These are phyloP conservation scores for Lachnellula occidentalis DNA, from an alignment of 2,329 filamentous ascomycete genomes.

Conservation along the genomic window DNA sequence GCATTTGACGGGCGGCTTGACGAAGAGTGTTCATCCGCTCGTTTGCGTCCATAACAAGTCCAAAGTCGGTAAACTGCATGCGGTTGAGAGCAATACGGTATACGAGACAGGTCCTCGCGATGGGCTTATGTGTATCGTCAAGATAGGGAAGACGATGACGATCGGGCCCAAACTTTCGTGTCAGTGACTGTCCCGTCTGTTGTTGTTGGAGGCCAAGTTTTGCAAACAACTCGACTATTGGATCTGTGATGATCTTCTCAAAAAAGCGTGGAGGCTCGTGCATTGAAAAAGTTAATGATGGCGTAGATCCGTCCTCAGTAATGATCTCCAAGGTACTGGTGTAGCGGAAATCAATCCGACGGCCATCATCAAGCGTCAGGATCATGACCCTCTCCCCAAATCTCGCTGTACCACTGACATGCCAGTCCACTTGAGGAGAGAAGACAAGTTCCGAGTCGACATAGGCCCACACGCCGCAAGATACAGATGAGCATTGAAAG, in stretches of 20 bases:
- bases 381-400: slow-evolving; percentile 37
- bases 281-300: slow-evolving; percentile 45
- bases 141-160: slow-evolving; percentile 32
- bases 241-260: slow-evolving; percentile 10
- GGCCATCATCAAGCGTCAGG: slow-evolving; percentile 30
- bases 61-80: not conserved
- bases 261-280: slow-evolving; percentile 48
- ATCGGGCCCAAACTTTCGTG: slow-evolving; percentile 4
- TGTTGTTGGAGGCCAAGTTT: slow-evolving; percentile 6
- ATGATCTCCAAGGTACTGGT: slow-evolving; percentile 29
- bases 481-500: slow-evolving; percentile 32
- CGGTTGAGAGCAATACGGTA: slow-evolving; percentile 38
- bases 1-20: slow-evolving; percentile 27
- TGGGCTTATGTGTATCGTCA: slow-evolving; percentile 32
- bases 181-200: not conserved
- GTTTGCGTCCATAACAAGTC: slow-evolving; percentile 22
- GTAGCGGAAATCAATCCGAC: slow-evolving; percentile 45
- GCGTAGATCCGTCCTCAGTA: slow-evolving; percentile 36
- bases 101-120: slow-evolving; percentile 43
- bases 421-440: slow-evolving; percentile 37
- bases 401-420: slow-evolving; percentile 33
- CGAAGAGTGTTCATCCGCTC: slow-evolving; percentile 27
- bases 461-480: slow-evolving; percentile 41
- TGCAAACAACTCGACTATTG: slow-evolving; percentile 1
- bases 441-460: slow-evolving; percentile 35